Percentiles rank a stretch among this genome's conserved stretches.
These are phyloP conservation scores for Suillus discolor DNA, from an alignment of 768 basidiomycete genomes.

Conservation along the genomic window DNA sequence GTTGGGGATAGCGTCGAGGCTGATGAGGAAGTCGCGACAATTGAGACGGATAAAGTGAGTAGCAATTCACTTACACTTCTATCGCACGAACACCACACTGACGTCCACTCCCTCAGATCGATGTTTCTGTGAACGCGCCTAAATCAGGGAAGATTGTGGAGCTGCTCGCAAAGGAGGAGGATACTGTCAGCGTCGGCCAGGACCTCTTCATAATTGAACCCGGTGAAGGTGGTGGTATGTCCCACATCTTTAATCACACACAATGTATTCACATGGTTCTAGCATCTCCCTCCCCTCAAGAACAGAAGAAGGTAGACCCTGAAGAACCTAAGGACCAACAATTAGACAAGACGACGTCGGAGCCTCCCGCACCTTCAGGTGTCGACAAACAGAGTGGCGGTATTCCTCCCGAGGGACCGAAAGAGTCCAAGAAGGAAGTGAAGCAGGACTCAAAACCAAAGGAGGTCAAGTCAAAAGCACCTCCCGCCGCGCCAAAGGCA, in stretches of 20 bases:
- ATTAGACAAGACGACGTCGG: constrained; percentile 46
- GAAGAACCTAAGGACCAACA: constrained; percentile 51
- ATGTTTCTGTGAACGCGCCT: constrained; percentile 95
- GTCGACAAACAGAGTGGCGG: constrained; percentile 24
- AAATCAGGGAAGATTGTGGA: constrained; percentile 85
- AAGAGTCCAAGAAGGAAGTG: constrained; percentile 38
- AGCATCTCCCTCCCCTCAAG: constrained; percentile 34
- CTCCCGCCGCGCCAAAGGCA: constrained; percentile 34
- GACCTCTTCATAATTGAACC: constrained; percentile 91
- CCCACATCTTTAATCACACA: constrained; percentile 1
- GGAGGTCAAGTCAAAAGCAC: constrained; percentile 27
- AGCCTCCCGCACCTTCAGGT: constrained; percentile 45
- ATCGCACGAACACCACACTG: not conserved
- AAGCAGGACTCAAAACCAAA: constrained; percentile 39
- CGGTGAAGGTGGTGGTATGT: constrained; percentile 62
- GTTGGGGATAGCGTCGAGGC: constrained; percentile 87
- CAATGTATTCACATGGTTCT: constrained; percentile 17
- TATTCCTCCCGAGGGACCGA: constrained; percentile 30
- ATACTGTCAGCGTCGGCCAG: constrained; percentile 93
- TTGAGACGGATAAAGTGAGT: constrained; percentile 96
- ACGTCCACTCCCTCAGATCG: constrained; percentile 61
- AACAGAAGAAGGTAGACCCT: constrained; percentile 39
- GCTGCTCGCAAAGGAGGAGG: constrained; percentile 86
- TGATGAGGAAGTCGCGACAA: constrained; percentile 97
- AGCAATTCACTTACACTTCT: not conserved